Evolutionary conservation across 192 early-diverging fungal species (phyloP).

Genomic region (Entophlyctis luteolus): DNA sequence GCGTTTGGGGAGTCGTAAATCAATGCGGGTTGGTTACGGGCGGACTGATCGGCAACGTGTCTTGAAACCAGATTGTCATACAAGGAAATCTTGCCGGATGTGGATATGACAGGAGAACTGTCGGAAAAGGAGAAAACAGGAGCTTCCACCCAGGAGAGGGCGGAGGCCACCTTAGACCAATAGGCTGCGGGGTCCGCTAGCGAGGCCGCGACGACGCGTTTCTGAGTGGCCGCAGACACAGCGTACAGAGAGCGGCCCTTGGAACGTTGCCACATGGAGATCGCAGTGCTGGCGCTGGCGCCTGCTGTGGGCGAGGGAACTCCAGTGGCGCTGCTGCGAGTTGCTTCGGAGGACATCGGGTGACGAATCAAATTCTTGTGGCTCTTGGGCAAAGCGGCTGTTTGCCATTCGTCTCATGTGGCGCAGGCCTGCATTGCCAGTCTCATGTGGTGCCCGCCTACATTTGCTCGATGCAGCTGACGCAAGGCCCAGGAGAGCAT

Average conservation of each 20-base stretch:
- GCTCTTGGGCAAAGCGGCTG: too few relatives aligned
- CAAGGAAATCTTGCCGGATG: slow-evolving; percentile 68
- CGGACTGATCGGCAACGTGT: slow-evolving; percentile 56
- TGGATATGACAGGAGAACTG: slow-evolving; percentile 52
- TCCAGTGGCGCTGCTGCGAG: too few relatives aligned
- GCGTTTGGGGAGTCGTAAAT: slow-evolving; percentile 11
- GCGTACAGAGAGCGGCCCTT: slow-evolving; percentile 7
- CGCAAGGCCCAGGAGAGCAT: too few relatives aligned
- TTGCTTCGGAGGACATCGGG: too few relatives aligned
- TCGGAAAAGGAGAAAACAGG: slow-evolving; percentile 36
- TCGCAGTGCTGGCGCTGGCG: too few relatives aligned
- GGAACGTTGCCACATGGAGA: too few relatives aligned
- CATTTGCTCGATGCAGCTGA: too few relatives aligned
- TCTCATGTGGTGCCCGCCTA: too few relatives aligned
- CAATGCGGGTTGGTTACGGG: neutral
- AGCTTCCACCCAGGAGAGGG: slow-evolving; percentile 47
- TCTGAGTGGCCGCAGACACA: slow-evolving; percentile 14
- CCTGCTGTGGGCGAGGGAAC: too few relatives aligned
- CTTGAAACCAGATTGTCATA: slow-evolving; percentile 79
- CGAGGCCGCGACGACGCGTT: slow-evolving; percentile 28
- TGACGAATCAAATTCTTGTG: too few relatives aligned
- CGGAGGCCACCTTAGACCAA: slow-evolving; percentile 45
- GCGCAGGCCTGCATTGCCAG: too few relatives aligned
- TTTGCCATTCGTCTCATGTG: too few relatives aligned
- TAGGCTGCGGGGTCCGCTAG: slow-evolving; percentile 46